These are phyloP conservation scores for Leccinellum rugosiceps DNA, from an alignment of 768 basidiomycete genomes.

Conservation along the genomic window DNA sequence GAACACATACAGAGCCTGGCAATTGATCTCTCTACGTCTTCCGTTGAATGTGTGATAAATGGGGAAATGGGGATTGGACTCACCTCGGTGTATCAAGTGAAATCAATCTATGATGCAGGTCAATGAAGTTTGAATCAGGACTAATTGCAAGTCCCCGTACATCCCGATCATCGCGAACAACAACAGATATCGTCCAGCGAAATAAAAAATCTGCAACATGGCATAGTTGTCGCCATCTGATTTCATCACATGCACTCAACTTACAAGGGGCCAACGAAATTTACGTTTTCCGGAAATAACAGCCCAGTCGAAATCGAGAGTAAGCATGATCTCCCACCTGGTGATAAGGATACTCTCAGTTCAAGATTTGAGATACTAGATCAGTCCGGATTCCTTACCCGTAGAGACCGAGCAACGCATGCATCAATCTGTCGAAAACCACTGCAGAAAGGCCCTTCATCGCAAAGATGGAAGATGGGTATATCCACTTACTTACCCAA, in stretches of 20 bases:
- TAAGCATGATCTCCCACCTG: slow-evolving; percentile 45
- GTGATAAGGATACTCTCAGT: neutral
- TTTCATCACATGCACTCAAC: slow-evolving; percentile 19
- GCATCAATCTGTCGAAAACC: slow-evolving; percentile 40
- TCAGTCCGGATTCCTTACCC: slow-evolving; percentile 28
- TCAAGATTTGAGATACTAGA: neutral
- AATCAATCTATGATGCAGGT: slow-evolving; percentile 20
- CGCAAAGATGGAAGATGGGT: neutral
- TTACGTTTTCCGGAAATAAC: slow-evolving; percentile 38
- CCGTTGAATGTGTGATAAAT: neutral
- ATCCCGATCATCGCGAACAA: slow-evolving; percentile 47
- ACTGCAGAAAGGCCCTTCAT: slow-evolving; percentile 21
- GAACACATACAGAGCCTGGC: slow-evolving; percentile 46
- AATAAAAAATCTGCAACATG: slow-evolving; percentile 41
- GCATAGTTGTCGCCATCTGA: neutral
- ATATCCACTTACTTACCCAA: slow-evolving; percentile 27
- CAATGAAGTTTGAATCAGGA: neutral
- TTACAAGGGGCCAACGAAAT: slow-evolving; percentile 47
- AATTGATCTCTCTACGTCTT: slow-evolving; percentile 35
- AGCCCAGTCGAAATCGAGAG: slow-evolving; percentile 42
- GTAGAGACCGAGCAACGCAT: slow-evolving; percentile 44
- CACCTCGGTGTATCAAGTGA: slow-evolving; percentile 36
- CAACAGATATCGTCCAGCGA: slow-evolving; percentile 42
- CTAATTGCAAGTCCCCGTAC: slow-evolving; percentile 23
- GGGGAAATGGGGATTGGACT: neutral